These are phyloP conservation scores for Candida labiduridarum DNA, from an alignment of 1,139 yeast genomes.

Conservation along the genomic window DNA sequence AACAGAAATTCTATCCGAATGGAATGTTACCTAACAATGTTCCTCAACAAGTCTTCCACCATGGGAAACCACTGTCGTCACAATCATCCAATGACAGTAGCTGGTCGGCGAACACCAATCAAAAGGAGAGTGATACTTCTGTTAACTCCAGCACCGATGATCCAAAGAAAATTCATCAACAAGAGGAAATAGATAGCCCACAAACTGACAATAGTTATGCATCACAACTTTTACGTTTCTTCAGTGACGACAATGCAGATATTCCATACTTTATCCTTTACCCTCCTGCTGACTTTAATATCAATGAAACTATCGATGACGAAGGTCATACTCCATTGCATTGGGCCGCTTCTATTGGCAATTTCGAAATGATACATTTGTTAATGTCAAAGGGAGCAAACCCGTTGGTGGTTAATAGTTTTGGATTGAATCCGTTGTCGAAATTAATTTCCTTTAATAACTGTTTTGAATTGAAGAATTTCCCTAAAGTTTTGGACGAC, in stretches of 20 bases:
- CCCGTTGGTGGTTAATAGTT: constrained; percentile 68
- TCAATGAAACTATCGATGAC: constrained; percentile 87
- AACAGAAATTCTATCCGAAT: constrained; percentile 10
- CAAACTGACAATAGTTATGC: constrained; percentile 48
- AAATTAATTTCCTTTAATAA: constrained; percentile 85
- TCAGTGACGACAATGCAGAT: constrained; percentile 71
- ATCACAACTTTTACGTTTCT: constrained; percentile 57
- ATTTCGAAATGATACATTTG: constrained; percentile 68
- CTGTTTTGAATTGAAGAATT: constrained; percentile 78
- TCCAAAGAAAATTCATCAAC: constrained; percentile 12
- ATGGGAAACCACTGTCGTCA: constrained; percentile 28
- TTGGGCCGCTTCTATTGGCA: constrained; percentile 97
- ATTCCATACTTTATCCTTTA: constrained; percentile 72
- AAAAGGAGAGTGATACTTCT: constrained; percentile 49
- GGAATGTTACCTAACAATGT: constrained; percentile 3
- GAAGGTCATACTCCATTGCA: constrained; percentile 96
- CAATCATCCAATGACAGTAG: constrained; percentile 50
- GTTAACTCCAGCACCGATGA: constrained; percentile 40
- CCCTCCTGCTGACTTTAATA: constrained; percentile 80
- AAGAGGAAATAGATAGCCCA: constrained; percentile 13
- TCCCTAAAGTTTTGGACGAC: constrained; percentile 68
- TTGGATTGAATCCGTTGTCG: constrained; percentile 84
- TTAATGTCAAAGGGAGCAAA: constrained; percentile 76
- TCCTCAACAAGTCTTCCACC: constrained; percentile 7
- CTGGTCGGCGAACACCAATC: constrained; percentile 36